Evolutionary conservation across 331 rosid species (phyloP).

Genomic region (Malus hybrid): DNA sequence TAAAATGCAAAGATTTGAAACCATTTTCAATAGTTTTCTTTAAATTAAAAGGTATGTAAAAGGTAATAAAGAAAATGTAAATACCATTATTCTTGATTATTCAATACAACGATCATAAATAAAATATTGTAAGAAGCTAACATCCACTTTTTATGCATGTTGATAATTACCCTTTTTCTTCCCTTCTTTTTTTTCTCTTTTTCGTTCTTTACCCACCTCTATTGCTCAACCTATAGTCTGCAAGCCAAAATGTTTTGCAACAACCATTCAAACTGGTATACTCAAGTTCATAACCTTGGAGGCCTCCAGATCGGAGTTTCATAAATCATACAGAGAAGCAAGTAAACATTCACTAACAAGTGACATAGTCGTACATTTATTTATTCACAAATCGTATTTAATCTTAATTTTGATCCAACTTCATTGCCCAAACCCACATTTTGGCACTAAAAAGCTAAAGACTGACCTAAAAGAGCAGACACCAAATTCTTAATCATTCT

Average conservation of each 20-base stretch:
- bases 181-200: background rate
- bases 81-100: too few relatives aligned
- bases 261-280: too few relatives aligned
- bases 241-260: too few relatives aligned
- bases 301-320: background rate
- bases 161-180: background rate
- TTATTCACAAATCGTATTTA: background rate
- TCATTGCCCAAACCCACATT: background rate
- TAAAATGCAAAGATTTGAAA: too few relatives aligned
- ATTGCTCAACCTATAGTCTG: too few relatives aligned
- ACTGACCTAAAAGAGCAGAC: slow-evolving; percentile 13
- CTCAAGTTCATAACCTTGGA: too few relatives aligned
- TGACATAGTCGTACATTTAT: background rate
- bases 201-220: too few relatives aligned
- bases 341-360: background rate
- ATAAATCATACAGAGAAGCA: background rate
- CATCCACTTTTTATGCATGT: background rate
- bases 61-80: too few relatives aligned
- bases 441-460: background rate
- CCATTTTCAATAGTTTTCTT: too few relatives aligned
- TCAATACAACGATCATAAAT: too few relatives aligned
- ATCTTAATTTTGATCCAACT: background rate
- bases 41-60: too few relatives aligned
- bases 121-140: too few relatives aligned
- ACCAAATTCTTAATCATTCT: slow-evolving; percentile 1